phyloP scores from a whole-genome alignment of 768 basidiomycete genomes.

The Atractiella rhizophila region DNA sequence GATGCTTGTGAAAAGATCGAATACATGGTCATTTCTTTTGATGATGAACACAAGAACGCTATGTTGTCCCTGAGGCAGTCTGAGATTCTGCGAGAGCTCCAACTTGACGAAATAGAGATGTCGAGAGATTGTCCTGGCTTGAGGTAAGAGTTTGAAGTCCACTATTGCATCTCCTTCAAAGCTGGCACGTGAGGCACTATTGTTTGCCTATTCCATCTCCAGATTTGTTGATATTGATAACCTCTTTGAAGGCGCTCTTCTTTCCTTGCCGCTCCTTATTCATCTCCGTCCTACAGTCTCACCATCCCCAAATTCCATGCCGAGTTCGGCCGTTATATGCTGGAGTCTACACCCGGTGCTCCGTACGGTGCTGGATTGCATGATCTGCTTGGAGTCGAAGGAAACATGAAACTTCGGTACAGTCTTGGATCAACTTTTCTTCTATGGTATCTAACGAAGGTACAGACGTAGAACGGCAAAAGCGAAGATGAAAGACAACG shows the following conservation, averaged over 20 bases:
- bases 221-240: neutral
- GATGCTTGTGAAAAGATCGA: constrained; percentile 40
- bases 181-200: neutral
- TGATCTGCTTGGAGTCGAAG: constrained; percentile 69
- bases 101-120: constrained; percentile 28
- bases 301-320: constrained; percentile 80
- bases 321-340: constrained; percentile 95
- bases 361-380: constrained; percentile 72
- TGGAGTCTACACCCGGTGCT: constrained; percentile 86
- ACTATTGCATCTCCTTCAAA: neutral
- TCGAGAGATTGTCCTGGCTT: neutral
- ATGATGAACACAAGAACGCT: constrained; percentile 51
- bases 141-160: constrained; percentile 2
- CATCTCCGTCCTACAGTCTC: constrained; percentile 22
- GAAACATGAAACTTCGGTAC: constrained; percentile 80
- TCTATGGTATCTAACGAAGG: neutral
- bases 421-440: neutral
- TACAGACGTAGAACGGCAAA: constrained; percentile 56
- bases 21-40: constrained; percentile 77
- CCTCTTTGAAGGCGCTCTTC: too few relatives aligned
- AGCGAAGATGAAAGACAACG: constrained; percentile 54
- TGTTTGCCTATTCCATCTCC: neutral
- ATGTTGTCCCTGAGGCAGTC: constrained; percentile 79
- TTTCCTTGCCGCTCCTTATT: neutral
- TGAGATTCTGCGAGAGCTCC: constrained; percentile 58